Conservation (phyloP, 257 asterid genomes). For the Nicotiana obtusifolia region DNA sequence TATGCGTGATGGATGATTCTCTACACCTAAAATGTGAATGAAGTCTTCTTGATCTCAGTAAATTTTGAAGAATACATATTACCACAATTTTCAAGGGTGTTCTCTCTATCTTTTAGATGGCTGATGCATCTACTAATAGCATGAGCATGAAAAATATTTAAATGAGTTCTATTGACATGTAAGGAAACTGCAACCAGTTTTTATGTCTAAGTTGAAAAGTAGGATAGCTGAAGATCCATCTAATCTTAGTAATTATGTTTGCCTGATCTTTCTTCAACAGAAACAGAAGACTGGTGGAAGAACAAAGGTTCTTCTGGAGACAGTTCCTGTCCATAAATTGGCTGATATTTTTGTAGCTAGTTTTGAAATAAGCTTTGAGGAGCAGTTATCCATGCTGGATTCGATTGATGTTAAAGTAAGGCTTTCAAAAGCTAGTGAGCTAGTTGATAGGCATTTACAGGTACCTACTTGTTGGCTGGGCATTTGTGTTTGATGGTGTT, state of each 20-base stretch:
- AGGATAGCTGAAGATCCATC: constrained; percentile 8
- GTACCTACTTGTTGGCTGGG: constrained; percentile 32
- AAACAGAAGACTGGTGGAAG: constrained; percentile 95
- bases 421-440: constrained; percentile 91
- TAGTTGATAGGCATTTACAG: constrained; percentile 96
- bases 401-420: constrained; percentile 95
- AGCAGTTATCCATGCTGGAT: constrained; percentile 91
- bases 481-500: constrained; percentile 16
- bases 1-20: not conserved
- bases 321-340: constrained; percentile 93
- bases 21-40: not conserved
- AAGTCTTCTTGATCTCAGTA: not conserved
- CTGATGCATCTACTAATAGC: not conserved
- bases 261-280: constrained; percentile 25
- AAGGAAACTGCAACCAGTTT: not conserved
- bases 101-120: not conserved
- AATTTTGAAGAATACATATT: not conserved
- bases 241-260: not conserved
- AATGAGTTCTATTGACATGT: not conserved
- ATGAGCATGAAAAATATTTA: not conserved
- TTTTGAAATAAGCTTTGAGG: constrained; percentile 95
- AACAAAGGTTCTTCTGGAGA: constrained; percentile 92
- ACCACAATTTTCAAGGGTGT: not conserved
- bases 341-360: constrained; percentile 99
- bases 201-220: not conserved